Percentiles rank a stretch among this genome's conserved stretches.
These are phyloP conservation scores for Lichtheimia hyalospora DNA, from an alignment of 371 early-diverging fungal genomes.

Conservation along the genomic window DNA sequence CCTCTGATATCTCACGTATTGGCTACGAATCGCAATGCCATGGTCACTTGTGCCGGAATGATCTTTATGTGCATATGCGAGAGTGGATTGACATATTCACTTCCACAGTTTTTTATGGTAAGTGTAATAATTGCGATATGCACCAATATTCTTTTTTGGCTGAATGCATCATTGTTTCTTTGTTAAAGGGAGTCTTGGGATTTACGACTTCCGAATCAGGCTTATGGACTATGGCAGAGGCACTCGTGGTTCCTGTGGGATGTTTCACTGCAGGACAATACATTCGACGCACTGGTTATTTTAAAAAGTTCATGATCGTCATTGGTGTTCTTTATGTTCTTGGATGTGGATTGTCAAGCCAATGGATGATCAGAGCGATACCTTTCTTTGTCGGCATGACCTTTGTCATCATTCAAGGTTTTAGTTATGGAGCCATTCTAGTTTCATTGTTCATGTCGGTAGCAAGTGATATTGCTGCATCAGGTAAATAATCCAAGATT, in stretches of 20 bases:
- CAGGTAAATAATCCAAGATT: background rate
- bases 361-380: background rate
- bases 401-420: background rate
- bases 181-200: slow-evolving; percentile 1
- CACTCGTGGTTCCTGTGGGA: slow-evolving; percentile 3
- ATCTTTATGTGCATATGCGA: slow-evolving; percentile 30
- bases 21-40: slow-evolving; percentile 27
- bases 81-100: slow-evolving; percentile 24
- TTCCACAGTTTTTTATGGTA: slow-evolving; percentile 41
- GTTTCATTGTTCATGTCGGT: slow-evolving; percentile 3
- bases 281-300: background rate
- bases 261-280: slow-evolving; percentile 3
- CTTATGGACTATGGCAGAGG: slow-evolving; percentile 1
- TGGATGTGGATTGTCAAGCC: background rate
- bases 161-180: background rate
- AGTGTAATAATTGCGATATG: background rate
- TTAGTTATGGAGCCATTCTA: slow-evolving; percentile 1
- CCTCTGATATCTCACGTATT: slow-evolving; percentile 56
- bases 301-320: background rate
- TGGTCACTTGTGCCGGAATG: slow-evolving; percentile 23
- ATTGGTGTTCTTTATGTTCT: background rate
- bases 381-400: background rate
- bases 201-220: slow-evolving; percentile 2
- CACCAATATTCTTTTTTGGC: background rate
- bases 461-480: background rate